These are phyloP conservation scores for Thielaviopsis populi DNA, from an alignment of 2,329 filamentous ascomycete genomes.

Conservation along the genomic window DNA sequence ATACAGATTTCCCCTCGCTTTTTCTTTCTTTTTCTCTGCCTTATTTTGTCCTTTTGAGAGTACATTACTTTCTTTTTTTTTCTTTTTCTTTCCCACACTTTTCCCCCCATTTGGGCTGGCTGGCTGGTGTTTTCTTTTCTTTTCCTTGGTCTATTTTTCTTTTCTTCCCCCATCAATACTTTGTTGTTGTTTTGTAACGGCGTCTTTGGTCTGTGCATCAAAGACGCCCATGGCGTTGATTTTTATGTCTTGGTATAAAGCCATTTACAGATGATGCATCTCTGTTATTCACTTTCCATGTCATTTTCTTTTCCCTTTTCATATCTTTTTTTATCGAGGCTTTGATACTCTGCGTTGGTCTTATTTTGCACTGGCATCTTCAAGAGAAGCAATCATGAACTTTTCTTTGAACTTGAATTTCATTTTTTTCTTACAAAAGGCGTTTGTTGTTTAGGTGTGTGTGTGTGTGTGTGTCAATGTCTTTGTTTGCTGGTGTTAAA, in stretches of 20 bases:
- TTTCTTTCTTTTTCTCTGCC: background rate
- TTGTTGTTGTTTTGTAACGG: background rate
- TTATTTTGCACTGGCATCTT: background rate
- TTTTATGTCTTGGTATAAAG: constrained; percentile 5
- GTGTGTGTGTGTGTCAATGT: background rate
- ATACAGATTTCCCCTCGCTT: background rate
- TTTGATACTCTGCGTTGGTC: background rate
- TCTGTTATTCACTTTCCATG: background rate
- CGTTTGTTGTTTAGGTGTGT: too few relatives aligned
- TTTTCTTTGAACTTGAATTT: background rate
- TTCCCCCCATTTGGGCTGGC: background rate
- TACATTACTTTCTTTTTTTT: background rate
- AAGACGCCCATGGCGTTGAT: background rate
- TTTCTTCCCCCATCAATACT: background rate
- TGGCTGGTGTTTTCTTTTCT: background rate
- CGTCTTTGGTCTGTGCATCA: constrained; percentile 1
- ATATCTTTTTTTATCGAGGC: background rate
- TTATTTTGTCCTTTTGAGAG: background rate
- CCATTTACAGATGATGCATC: background rate
- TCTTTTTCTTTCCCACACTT: background rate
- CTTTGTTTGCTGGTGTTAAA: too few relatives aligned
- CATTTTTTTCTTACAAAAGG: background rate
- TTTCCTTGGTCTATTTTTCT: background rate
- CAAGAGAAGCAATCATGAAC: constrained; percentile 2
- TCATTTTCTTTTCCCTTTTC: background rate